Base-by-base conservation (phyloP, 345 rosid species). In the Lepidium didymum region DNA sequence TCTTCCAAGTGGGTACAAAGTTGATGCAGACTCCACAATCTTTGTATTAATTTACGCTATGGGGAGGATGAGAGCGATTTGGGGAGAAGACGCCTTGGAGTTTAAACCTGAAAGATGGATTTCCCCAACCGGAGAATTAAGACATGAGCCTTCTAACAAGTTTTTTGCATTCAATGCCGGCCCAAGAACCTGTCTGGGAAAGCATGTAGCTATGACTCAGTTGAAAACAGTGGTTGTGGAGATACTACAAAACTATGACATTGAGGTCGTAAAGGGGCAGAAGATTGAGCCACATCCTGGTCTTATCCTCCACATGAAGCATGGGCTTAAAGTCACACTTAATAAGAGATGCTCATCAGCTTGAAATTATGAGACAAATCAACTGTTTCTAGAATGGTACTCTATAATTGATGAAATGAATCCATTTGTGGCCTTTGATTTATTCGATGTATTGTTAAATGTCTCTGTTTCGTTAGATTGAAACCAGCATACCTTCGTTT, bases 1-100 rank as follows among this genome's bases (percentile, higher is more conserved):
- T 7, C 78, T 78, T 21, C 73, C 81, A 10, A 78, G 78, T 14
- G 75, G 78, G 4, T 75, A 74, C 27, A 40, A 40, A 40, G 68
- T 78, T 4, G 50, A 65, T 2, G 34, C 56, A n/a, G 55, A 60
- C 9, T 64, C 65, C 1, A 65, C n/a, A 4, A 44, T 78, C 5
- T 1, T 78, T 2, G 41, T 77, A 1, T 36, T 25, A 4, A n/a
- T 59, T 4, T 52, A 75, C 11, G 79, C 71, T 1, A 55, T 75
- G 75, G 79, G 75, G 1, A 29, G 33, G 7, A 29, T 29, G 7
- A 29, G 4, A 29, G 33, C 33, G 7, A 29, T 29, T 29, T 29
- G 33, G 33, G 33, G 33, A 29, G 7, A 29, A 29, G 33, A 29
- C 33, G 33, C 33, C 1, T 29, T 5, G 33, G 33, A 29, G 33